A percentile compares a stretch with the other conserved stretches of the same genome.
These are phyloP conservation scores for Hamamelis virginiana DNA, from an alignment of 164 flowering plant genomes.

Conservation along the genomic window DNA sequence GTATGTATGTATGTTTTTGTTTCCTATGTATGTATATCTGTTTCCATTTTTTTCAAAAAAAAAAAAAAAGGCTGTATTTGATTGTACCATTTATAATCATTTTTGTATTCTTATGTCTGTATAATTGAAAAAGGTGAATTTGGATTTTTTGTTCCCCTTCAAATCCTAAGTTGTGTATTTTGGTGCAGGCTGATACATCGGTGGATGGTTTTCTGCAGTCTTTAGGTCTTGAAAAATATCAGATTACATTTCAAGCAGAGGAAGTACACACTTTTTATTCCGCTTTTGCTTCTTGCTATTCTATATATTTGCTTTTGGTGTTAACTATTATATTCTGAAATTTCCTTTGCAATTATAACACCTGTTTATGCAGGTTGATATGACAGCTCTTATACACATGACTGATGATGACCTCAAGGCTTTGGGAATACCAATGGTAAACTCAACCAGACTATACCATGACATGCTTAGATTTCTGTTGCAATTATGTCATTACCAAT, in stretches of 20 bases:
- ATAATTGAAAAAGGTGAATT: too few relatives aligned
- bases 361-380: conserved; percentile 57
- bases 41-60: too few relatives aligned
- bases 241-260: conserved; percentile 83
- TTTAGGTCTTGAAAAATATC: conserved; percentile 87
- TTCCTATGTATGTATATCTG: too few relatives aligned
- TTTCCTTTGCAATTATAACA: not conserved
- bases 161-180: too few relatives aligned
- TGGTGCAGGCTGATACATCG: conserved; percentile 58
- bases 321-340: conserved; percentile 1
- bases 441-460: not conserved
- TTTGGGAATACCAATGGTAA: conserved; percentile 91
- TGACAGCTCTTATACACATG: conserved; percentile 90
- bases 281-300: not conserved
- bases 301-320: not conserved
- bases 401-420: conserved; percentile 91
- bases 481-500: not conserved
- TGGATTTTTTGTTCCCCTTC: too few relatives aligned
- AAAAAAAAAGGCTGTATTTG: too few relatives aligned
- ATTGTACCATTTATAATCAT: too few relatives aligned
- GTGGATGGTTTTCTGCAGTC: conserved; percentile 75
- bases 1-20: too few relatives aligned
- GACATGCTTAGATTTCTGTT: not conserved
- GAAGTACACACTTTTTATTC: conserved; percentile 50
- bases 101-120: too few relatives aligned